Evolutionary conservation across 352 stramenopile genomes (phyloP).

Genomic region (Globisporangium okanoganense): DNA sequence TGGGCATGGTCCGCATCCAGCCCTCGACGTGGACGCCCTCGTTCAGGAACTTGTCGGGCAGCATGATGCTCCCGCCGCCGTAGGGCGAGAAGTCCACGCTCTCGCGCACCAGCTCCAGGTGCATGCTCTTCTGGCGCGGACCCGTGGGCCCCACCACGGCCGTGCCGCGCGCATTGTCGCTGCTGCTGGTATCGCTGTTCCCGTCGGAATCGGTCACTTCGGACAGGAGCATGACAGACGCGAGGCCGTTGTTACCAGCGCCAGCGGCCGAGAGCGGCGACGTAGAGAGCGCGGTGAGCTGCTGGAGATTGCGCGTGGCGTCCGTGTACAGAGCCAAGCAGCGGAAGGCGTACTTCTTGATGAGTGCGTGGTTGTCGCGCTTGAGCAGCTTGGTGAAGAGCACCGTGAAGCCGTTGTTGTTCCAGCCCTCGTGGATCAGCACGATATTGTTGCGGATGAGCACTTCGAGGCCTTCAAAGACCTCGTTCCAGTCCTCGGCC

Average conservation of each 20-base stretch:
- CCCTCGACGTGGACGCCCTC: slow-evolving; percentile 82
- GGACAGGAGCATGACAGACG: slow-evolving; percentile 38
- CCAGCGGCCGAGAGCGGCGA: slow-evolving; percentile 15
- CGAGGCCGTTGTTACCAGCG: slow-evolving; percentile 13
- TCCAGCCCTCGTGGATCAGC: slow-evolving; percentile 75
- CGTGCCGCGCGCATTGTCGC: slow-evolving; percentile 31
- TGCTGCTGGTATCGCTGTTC: slow-evolving; percentile 22
- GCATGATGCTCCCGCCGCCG: slow-evolving; percentile 71
- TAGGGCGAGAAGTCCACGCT: slow-evolving; percentile 86
- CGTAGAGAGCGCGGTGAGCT: slow-evolving; percentile 43
- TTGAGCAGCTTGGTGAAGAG: slow-evolving; percentile 85
- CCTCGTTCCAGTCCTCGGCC: slow-evolving; percentile 85
- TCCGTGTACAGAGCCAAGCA: slow-evolving; percentile 83
- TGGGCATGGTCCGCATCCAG: slow-evolving; percentile 75
- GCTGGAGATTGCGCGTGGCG: slow-evolving; percentile 64
- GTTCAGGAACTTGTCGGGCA: slow-evolving; percentile 81
- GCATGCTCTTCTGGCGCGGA: slow-evolving; percentile 50
- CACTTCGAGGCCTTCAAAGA: slow-evolving; percentile 85
- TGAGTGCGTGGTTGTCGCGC: slow-evolving; percentile 82
- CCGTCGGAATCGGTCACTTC: slow-evolving; percentile 31
- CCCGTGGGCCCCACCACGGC: slow-evolving; percentile 30
- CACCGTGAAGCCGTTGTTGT: slow-evolving; percentile 74
- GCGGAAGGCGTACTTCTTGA: slow-evolving; percentile 89
- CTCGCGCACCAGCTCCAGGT: slow-evolving; percentile 75
- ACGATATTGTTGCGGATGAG: slow-evolving; percentile 70